Evolutionary conservation across 2,329 filamentous ascomycete species (phyloP).

Genomic region (Epichloe sp.): DNA sequence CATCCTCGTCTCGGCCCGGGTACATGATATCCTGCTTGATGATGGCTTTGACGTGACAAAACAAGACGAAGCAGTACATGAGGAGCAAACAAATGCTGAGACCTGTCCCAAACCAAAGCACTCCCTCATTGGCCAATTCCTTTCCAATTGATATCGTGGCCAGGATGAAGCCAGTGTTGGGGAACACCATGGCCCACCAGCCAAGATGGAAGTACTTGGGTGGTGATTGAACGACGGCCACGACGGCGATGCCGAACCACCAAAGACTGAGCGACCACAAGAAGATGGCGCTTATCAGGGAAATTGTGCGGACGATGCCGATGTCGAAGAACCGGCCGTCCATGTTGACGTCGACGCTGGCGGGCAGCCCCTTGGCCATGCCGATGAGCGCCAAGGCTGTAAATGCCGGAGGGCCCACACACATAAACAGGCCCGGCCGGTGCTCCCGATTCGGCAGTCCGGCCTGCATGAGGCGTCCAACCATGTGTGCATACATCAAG

Average conservation of each 20-base stretch:
- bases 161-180: slow-evolving; percentile 46
- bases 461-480: slow-evolving; percentile 56
- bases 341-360: slow-evolving; percentile 28
- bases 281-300: slow-evolving; percentile 37
- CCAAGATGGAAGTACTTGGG: slow-evolving; percentile 44
- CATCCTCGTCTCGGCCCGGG: slow-evolving; percentile 40
- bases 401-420: slow-evolving; percentile 61
- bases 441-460: slow-evolving; percentile 48
- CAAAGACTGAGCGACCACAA: slow-evolving; percentile 51
- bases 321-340: slow-evolving; percentile 30
- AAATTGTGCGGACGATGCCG: slow-evolving; percentile 30
- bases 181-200: slow-evolving; percentile 53
- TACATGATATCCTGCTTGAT: slow-evolving; percentile 42
- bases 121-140: slow-evolving; percentile 29
- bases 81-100: slow-evolving; percentile 34
- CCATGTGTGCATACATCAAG: slow-evolving; percentile 62
- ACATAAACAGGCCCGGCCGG: slow-evolving; percentile 60
- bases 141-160: slow-evolving; percentile 41
- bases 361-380: slow-evolving; percentile 38
- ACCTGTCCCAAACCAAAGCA: slow-evolving; percentile 34
- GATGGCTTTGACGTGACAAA: slow-evolving; percentile 31
- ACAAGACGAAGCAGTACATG: slow-evolving; percentile 31
- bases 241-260: slow-evolving; percentile 36
- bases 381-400: slow-evolving; percentile 58
- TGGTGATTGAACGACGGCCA: slow-evolving; percentile 22